Evolutionary conservation across 306 rosid species (phyloP), one percentile per base, ranked within the genome.

Genomic region (Dryas drummondii): DNA sequence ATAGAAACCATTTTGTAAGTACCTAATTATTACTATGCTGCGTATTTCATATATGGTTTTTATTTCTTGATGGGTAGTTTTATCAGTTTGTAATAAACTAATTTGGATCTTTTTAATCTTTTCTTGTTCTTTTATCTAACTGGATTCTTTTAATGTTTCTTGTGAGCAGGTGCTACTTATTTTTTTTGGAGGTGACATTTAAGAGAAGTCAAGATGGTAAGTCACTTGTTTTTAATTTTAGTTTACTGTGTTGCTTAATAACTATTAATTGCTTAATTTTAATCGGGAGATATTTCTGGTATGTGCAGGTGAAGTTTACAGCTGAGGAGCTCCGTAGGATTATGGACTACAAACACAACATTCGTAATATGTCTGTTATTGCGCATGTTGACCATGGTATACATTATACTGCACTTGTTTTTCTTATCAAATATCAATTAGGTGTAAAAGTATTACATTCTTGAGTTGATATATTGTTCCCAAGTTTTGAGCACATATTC

Each of bases 281-380:
- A 79, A 74, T 13, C 4, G 82, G 4, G 47, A 10, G 16, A 17
- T 63, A 3, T 45, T 69, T 7, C 73, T 14, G 46, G 48, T 68
- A 0, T 76, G 26, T 83, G 45, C 97, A 94, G 97, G 97, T 90
- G 96, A 94, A 92, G 96, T 94, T 94, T 50, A 94, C 97, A 19
- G 97, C 94, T 2, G 99, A 94, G 10, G 96, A 87, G 91, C 87
- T 92, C 6, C 91, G 91, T 11, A 87, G 92, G 17, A 94, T 94
- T 74, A 94, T 94, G 97, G 97, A 94, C 88, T 74, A 1, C 9
- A 94, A 94, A 50, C 87, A 94, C 49, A 92, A 94, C 66, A 94
- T 94, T 32, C 92, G 99, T 88, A 94, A 94, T 9, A 92, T 94
- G 97, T 91, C 97, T 60, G 97, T 94, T 53, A 94, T 92, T 86